A percentile compares a stretch with the other conserved stretches of the same genome.
Conservation (phyloP, 257 asterid species). For the Capsicum rhomboideum region DNA sequence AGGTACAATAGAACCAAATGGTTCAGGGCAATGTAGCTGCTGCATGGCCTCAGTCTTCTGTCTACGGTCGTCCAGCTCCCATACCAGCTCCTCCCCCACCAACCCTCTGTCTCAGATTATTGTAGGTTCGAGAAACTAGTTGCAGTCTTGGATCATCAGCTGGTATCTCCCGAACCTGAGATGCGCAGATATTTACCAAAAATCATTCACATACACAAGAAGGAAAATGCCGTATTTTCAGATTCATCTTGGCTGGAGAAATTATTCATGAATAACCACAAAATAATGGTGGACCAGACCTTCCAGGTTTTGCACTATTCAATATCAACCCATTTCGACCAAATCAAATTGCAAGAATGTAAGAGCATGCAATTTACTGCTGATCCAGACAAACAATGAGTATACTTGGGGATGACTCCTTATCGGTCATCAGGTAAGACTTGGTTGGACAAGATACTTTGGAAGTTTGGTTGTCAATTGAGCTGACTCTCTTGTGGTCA, state of each 20-base stretch:
- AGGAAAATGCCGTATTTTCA: background rate
- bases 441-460: background rate
- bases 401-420: background rate
- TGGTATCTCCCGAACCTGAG: conserved; percentile 78
- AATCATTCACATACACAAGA: background rate
- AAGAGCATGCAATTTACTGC: background rate
- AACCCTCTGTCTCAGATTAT: conserved; percentile 26
- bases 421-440: background rate
- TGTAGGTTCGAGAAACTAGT: conserved; percentile 34
- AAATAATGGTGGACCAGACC: background rate
- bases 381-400: background rate
- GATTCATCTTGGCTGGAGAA: background rate
- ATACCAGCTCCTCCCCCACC: conserved; percentile 6
- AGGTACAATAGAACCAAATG: background rate
- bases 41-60: background rate
- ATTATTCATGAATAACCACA: background rate
- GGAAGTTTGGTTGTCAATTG: background rate
- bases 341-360: background rate
- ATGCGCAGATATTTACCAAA: background rate
- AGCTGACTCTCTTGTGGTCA: too few relatives aligned
- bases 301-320: background rate
- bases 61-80: conserved; percentile 31
- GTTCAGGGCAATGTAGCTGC: background rate
- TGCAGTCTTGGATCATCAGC: conserved; percentile 76
- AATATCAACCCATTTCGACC: background rate